Conservation (phyloP, 306 rosid species). For the Benincasa hispida region DNA sequence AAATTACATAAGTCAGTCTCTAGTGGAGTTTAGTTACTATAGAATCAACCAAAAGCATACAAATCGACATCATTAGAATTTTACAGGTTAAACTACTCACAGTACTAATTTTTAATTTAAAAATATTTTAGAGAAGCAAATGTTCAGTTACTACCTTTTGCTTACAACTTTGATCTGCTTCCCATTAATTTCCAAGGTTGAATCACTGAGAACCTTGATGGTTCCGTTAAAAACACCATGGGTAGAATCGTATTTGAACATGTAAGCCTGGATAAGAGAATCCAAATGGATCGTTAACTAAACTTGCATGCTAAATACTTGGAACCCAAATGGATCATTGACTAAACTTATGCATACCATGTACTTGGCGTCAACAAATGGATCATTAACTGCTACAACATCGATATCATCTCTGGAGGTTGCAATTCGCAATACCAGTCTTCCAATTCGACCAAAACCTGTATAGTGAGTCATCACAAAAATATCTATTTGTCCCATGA, state of each 20-base stretch:
- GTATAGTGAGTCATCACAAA: neutral
- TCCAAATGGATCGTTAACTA: slow-evolving; percentile 80
- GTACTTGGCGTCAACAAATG: slow-evolving; percentile 79
- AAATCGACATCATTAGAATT: neutral
- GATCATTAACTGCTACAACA: slow-evolving; percentile 88
- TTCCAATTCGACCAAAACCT: slow-evolving; percentile 99
- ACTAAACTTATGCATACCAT: slow-evolving; percentile 59
- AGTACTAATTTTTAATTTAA: neutral
- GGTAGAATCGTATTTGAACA: slow-evolving; percentile 92
- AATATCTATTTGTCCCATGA: neutral
- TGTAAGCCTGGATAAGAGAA: slow-evolving; percentile 63
- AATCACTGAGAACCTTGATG: slow-evolving; percentile 45
- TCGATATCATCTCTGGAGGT: slow-evolving; percentile 75
- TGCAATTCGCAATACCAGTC: slow-evolving; percentile 87
- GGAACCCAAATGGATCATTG: slow-evolving; percentile 71
- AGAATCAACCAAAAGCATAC: neutral
- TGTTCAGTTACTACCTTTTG: slow-evolving; percentile 41
- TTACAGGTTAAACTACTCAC: neutral
- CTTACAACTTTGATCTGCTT: slow-evolving; percentile 58
- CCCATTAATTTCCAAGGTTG: slow-evolving; percentile 83
- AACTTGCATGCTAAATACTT: slow-evolving; percentile 48
- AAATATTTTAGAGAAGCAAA: neutral
- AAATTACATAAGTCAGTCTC: slow-evolving; percentile 3
- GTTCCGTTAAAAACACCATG: slow-evolving; percentile 78
- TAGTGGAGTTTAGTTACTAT: neutral